Evolutionary conservation across 306 rosid species (phyloP).

Genomic region (Cicer judaicum): DNA sequence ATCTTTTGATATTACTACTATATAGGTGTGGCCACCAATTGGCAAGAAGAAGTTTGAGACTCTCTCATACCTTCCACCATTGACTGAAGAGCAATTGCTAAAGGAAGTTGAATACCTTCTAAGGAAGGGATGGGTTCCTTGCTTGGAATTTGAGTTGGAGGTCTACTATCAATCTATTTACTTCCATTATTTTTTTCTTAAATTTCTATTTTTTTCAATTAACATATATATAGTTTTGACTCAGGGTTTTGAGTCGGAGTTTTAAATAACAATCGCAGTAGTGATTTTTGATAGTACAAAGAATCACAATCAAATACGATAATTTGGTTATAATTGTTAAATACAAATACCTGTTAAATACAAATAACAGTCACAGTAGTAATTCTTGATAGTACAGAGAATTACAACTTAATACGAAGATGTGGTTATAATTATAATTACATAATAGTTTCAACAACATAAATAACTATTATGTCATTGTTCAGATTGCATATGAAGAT

Average conservation of each 20-base stretch:
- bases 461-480: background rate
- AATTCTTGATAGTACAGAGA: too few species aligned
- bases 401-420: too few species aligned
- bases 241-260: too few species aligned
- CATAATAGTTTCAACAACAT: background rate
- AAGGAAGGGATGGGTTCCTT: slow-evolving; percentile 63
- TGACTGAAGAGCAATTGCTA: background rate
- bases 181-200: background rate
- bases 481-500: background rate
- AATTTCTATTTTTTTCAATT: background rate
- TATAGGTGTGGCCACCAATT: slow-evolving; percentile 78
- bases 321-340: too few species aligned
- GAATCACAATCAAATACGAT: too few species aligned
- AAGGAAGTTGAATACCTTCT: slow-evolving; percentile 72
- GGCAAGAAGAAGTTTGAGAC: slow-evolving; percentile 79
- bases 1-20: background rate
- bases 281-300: too few species aligned
- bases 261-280: too few species aligned
- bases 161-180: slow-evolving; percentile 33
- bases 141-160: slow-evolving; percentile 69
- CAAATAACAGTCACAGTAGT: too few species aligned
- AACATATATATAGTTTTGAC: background rate
- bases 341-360: too few species aligned
- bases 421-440: too few species aligned
- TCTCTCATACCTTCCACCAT: slow-evolving; percentile 69